These are phyloP conservation scores for Crassisporium funariophilum DNA, from an alignment of 768 basidiomycete genomes.

Conservation along the genomic window DNA sequence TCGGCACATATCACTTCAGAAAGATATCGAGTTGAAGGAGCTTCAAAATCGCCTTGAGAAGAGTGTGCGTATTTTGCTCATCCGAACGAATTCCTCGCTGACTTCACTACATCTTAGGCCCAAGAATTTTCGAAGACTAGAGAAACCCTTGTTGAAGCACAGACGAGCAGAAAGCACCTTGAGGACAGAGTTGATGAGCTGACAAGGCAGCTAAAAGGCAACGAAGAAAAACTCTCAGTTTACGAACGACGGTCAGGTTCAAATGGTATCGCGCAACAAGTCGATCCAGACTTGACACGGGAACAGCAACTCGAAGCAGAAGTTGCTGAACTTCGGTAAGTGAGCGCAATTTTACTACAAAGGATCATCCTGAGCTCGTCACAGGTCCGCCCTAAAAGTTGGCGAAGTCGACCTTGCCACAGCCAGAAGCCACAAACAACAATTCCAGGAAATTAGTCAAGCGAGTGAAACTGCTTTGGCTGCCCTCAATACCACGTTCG, in stretches of 20 bases:
- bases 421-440: conserved; percentile 73
- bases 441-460: conserved; percentile 85
- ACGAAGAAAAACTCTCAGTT: conserved; percentile 83
- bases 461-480: conserved; percentile 79
- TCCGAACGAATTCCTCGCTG: neutral
- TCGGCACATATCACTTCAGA: conserved; percentile 76
- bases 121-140: conserved; percentile 69
- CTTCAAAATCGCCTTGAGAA: conserved; percentile 73
- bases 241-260: conserved; percentile 70
- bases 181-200: conserved; percentile 72
- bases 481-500: conserved; percentile 69
- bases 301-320: conserved; percentile 85
- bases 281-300: conserved; percentile 51
- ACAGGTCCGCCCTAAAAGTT: conserved; percentile 73
- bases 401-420: conserved; percentile 75
- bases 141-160: conserved; percentile 68
- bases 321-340: conserved; percentile 82
- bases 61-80: conserved; percentile 46
- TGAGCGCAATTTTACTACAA: conserved; percentile 20
- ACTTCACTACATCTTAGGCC: conserved; percentile 42
- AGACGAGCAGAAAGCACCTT: conserved; percentile 78
- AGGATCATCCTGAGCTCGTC: neutral
- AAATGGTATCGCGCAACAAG: conserved; percentile 31
- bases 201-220: conserved; percentile 65
- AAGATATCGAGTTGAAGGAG: conserved; percentile 79